Evolutionary conservation across 2,329 filamentous ascomycete species (phyloP).

Genomic region (Leptographium wingfieldii): DNA sequence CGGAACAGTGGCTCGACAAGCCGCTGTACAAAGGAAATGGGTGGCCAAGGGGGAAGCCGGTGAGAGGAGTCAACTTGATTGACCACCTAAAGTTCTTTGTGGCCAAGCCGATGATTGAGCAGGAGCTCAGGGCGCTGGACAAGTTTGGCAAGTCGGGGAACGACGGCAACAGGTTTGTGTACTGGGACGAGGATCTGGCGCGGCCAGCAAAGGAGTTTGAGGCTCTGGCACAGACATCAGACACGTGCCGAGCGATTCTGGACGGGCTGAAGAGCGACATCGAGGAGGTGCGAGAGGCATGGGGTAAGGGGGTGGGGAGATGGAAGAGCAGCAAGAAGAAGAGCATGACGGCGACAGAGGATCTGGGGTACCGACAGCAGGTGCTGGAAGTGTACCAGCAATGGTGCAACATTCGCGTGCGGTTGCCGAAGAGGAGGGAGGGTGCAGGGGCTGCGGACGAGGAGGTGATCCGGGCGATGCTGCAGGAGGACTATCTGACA

Average conservation of each 20-base stretch:
- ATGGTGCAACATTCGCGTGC: slow-evolving; percentile 27
- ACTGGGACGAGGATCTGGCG: slow-evolving; percentile 26
- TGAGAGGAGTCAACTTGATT: slow-evolving; percentile 32
- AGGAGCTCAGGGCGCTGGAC: slow-evolving; percentile 23
- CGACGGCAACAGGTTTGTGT: slow-evolving; percentile 1
- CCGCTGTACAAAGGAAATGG: slow-evolving; percentile 31
- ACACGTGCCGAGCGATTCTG: slow-evolving; percentile 20
- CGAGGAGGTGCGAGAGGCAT: slow-evolving; percentile 16
- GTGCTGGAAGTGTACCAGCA: slow-evolving; percentile 24
- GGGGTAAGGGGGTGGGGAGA: slow-evolving; percentile 14
- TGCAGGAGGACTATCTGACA: slow-evolving; percentile 17
- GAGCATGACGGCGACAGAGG: slow-evolving; percentile 3
- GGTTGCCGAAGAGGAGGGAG: slow-evolving; percentile 15
- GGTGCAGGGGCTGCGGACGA: slow-evolving; percentile 9
- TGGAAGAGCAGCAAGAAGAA: not conserved
- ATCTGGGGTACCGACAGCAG: slow-evolving; percentile 15
- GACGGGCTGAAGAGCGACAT: slow-evolving; percentile 23
- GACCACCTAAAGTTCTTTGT: slow-evolving; percentile 49
- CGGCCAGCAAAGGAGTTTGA: slow-evolving; percentile 23
- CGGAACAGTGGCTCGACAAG: slow-evolving; percentile 17
- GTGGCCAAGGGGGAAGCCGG: slow-evolving; percentile 19
- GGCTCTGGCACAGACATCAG: slow-evolving; percentile 14
- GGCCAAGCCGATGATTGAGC: slow-evolving; percentile 28
- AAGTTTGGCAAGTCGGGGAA: not conserved
- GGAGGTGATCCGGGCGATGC: slow-evolving; percentile 21